Evolutionary conservation across 257 asterid genomes (phyloP).

Genomic region (Scutellaria galericulata): DNA sequence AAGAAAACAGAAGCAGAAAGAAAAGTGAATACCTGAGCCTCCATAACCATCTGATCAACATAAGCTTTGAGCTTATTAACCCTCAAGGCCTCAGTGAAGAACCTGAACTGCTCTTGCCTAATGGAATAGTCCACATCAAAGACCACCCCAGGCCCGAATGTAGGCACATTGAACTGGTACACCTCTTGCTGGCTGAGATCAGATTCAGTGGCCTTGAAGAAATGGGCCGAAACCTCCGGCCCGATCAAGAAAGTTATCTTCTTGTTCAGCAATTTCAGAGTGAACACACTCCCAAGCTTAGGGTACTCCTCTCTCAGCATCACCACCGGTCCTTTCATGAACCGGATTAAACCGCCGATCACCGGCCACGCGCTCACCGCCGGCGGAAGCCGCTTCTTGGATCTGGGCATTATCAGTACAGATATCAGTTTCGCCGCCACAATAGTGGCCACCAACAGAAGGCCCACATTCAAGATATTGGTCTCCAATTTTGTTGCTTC

Average conservation of each 20-base stretch:
- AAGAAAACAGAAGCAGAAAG: neutral
- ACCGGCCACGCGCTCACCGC: constrained; percentile 61
- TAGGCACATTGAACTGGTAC: constrained; percentile 91
- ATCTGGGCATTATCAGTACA: constrained; percentile 68
- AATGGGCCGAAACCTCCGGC: constrained; percentile 95
- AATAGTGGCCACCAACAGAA: constrained; percentile 72
- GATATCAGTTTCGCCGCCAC: constrained; percentile 69
- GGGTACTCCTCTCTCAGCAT: constrained; percentile 90
- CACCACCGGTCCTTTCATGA: constrained; percentile 83
- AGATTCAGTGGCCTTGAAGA: constrained; percentile 90
- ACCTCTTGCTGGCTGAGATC: constrained; percentile 98
- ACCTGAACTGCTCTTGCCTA: constrained; percentile 95
- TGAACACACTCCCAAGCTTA: constrained; percentile 91
- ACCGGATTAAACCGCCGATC: constrained; percentile 72
- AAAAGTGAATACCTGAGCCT: constrained; percentile 68
- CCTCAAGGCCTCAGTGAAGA: constrained; percentile 90
- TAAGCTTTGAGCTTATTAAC: constrained; percentile 83
- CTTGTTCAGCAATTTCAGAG: constrained; percentile 68
- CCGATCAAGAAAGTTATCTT: constrained; percentile 88
- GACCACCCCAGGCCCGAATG: constrained; percentile 96
- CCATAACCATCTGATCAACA: constrained; percentile 87
- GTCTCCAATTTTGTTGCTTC: constrained; percentile 37
- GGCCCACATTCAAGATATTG: constrained; percentile 66
- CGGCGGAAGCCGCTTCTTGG: constrained; percentile 76
- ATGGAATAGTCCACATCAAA: constrained; percentile 88